These are phyloP conservation scores for Taiozyma sp. DNA, from an alignment of 1,139 yeast genomes.

Conservation along the genomic window DNA sequence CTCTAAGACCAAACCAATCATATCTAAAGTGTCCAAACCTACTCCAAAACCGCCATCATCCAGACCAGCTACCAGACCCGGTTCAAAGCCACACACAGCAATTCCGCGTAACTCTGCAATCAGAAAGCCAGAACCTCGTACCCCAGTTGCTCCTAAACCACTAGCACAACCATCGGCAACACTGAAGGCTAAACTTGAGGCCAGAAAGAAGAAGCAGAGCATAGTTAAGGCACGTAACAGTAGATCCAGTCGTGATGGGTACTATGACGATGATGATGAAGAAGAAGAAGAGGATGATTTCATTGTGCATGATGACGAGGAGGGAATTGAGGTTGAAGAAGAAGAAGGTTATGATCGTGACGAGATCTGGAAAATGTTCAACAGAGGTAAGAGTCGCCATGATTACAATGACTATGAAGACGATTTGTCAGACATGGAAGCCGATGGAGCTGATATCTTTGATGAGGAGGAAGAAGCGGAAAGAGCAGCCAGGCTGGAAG, in stretches of 20 bases:
- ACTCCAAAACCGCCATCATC: neutral
- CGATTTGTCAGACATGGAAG: slow-evolving; percentile 84
- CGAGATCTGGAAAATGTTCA: slow-evolving; percentile 86
- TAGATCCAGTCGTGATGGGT: slow-evolving; percentile 1
- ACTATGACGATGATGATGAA: slow-evolving; percentile 17
- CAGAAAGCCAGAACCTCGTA: neutral
- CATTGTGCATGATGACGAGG: slow-evolving; percentile 57
- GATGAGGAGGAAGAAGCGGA: slow-evolving; percentile 73
- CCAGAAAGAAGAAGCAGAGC: slow-evolving; percentile 15
- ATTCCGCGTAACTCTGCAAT: neutral
- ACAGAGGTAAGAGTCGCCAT: slow-evolving; percentile 50
- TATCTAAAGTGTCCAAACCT: neutral
- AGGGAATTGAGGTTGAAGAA: slow-evolving; percentile 26
- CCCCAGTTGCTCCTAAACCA: slow-evolving; percentile 14
- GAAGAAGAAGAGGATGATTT: slow-evolving; percentile 36
- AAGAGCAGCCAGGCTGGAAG: slow-evolving; percentile 58
- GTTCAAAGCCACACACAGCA: neutral
- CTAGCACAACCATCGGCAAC: slow-evolving; percentile 31
- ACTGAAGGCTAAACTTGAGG: slow-evolving; percentile 25
- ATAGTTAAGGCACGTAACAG: neutral
- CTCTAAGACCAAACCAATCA: slow-evolving; percentile 4
- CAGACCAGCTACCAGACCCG: neutral
- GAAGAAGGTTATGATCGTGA: slow-evolving; percentile 60
- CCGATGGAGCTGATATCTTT: slow-evolving; percentile 81
- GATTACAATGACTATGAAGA: slow-evolving; percentile 44